A percentile compares a stretch with the other conserved stretches of the same genome.
These are phyloP conservation scores for Xylaria flabelliformis DNA, from an alignment of 495 filamentous ascomycete genomes.

Conservation along the genomic window DNA sequence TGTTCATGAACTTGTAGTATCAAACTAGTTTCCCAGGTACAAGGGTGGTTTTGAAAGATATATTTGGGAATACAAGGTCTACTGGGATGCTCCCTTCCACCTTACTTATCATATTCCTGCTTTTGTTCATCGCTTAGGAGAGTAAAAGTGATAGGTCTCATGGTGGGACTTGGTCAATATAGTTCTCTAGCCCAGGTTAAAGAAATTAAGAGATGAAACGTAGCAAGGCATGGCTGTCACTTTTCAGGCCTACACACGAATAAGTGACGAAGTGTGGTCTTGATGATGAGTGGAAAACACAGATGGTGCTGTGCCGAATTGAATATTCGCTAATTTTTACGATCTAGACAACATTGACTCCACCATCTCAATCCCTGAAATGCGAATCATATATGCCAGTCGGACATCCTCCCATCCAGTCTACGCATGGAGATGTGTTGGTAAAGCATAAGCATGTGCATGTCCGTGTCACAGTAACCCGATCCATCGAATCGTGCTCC, in stretches of 20 bases:
- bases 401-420: background rate
- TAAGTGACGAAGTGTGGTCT: background rate
- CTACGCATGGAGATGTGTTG: slow-evolving; percentile 11
- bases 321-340: slow-evolving; percentile 14
- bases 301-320: background rate
- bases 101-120: background rate
- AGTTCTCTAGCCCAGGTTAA: background rate
- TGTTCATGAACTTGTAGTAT: background rate
- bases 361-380: slow-evolving; percentile 33
- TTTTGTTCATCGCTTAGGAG: no score
- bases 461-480: slow-evolving; percentile 2
- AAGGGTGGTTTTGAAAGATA: background rate
- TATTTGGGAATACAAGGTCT: background rate
- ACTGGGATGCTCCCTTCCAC: background rate
- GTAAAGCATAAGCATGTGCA: background rate
- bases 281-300: background rate
- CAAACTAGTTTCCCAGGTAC: no score
- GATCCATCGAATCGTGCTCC: background rate
- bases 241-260: background rate
- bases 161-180: background rate
- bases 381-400: background rate
- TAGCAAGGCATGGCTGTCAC: background rate
- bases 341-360: slow-evolving; percentile 55
- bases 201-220: background rate
- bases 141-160: background rate